Evolutionary conservation across 1,139 yeast genomes (phyloP).

Genomic region (Suhomyces yuchorum): DNA sequence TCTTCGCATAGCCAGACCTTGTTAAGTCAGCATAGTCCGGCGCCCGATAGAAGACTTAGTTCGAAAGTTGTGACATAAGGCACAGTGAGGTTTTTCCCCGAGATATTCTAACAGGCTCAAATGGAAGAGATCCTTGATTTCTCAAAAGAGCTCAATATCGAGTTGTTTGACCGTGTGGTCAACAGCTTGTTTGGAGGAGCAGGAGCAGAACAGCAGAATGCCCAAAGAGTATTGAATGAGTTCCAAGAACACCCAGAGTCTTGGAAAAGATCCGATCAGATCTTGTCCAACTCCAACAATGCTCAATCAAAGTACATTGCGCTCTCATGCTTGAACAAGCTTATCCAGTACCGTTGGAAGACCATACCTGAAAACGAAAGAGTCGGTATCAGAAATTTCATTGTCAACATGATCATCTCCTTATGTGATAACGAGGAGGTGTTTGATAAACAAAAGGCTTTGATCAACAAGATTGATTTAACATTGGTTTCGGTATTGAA

Average conservation of each 20-base stretch:
- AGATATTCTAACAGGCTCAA: background rate
- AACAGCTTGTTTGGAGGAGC: constrained; percentile 84
- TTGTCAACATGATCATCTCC: constrained; percentile 90
- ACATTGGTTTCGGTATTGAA: constrained; percentile 91
- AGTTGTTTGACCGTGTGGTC: constrained; percentile 79
- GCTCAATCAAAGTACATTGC: constrained; percentile 93
- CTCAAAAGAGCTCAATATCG: constrained; percentile 78
- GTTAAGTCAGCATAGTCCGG: constrained; percentile 1
- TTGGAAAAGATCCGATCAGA: constrained; percentile 93
- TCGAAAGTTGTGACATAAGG: background rate
- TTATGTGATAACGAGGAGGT: constrained; percentile 85
- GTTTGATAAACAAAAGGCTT: constrained; percentile 73
- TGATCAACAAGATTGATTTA: constrained; percentile 90
- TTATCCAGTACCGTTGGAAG: constrained; percentile 93
- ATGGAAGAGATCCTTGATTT: constrained; percentile 93
- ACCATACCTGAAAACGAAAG: constrained; percentile 84
- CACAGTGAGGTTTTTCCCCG: background rate
- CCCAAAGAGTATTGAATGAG: constrained; percentile 80
- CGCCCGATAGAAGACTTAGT: background rate
- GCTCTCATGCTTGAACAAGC: constrained; percentile 81
- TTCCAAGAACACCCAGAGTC: constrained; percentile 95
- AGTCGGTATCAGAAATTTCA: constrained; percentile 86
- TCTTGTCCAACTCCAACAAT: constrained; percentile 74
- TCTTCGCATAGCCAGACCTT: background rate
- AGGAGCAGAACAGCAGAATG: constrained; percentile 78